Evolutionary conservation across 768 basidiomycete species (phyloP), one percentile per base, ranked within the genome.

Genomic region (Boletus edulis): DNA sequence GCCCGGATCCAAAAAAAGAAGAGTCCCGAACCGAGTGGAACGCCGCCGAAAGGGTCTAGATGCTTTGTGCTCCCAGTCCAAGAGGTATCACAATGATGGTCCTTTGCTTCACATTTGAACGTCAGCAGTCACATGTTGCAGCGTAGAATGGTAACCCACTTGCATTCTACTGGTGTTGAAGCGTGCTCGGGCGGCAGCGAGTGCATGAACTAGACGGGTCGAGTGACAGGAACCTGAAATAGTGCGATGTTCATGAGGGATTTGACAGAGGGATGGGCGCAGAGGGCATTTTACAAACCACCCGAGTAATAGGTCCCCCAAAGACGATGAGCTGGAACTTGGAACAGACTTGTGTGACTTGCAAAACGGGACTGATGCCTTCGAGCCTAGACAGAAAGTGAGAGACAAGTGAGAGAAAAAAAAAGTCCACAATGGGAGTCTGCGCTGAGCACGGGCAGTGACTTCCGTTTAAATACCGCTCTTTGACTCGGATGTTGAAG

Each of bases 161-260:
- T 62, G 40, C 55, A 49, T 51, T 56, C 42, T 34, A 40, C 41
- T 3, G 40, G 39, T 10, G 8, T 35, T 46, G 54, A 38, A 12
- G 35, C 8, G 44, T 43, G 43, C 24, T 56, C 8, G 38, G 41
- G 27, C 34, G 24, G 47, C 12, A 39, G 39, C 20, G 8, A 52
- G 49, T 20, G 31, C 46, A n/a, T 40, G 48, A 20, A 18, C 24
- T n/a, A 22, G 31, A 35, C 5, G 3, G 32, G 43, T 56, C 24
- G 37, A 51, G 22, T 29, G 40, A 46, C 13, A 37, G 32, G 57
- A 42, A 60, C 54, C 41, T 37, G 41, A 17, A 18, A 18, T 9
- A 18, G 11, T 18, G 17, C n/a, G 20, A 24, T 15, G 42, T 42
- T 35, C 22, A 39, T 40, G 29, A 34, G 5, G 46, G 56, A 45